Evolutionary conservation across 2,329 filamentous ascomycete species (phyloP), one percentile per base, ranked within the genome.

Genomic region (Akanthomyces lecanii): DNA sequence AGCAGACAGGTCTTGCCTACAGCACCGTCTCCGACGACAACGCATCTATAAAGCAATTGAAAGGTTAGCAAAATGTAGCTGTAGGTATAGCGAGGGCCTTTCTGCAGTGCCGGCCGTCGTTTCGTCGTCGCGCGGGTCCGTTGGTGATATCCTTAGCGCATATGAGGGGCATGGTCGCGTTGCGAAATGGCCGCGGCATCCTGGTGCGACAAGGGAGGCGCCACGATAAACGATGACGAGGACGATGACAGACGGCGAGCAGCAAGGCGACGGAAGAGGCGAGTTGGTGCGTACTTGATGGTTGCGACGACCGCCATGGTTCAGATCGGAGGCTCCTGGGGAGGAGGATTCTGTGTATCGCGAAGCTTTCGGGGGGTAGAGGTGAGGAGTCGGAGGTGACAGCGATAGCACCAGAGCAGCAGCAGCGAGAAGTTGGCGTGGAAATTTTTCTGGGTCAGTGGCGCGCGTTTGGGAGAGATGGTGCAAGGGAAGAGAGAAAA

Each of bases 1-100:
- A 99, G 87, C 68, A 99, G 87, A 81, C 95, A 99, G 69, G 95
- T 99, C 85, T 99, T 99, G 78, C 95, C 95, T 71, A 99, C 95
- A 69, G 95, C 95, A 93, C 95, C 95, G 79, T 99, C 95, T 77
- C 95, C 95, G 73, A 99, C 95, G 71, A 99, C 95, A 73, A 99
- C 95, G 81, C 95, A 99, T 81, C 95, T 99, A 65, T 53, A 64
- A 48, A 44, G 54, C 21, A 64, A 66, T 65, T 53, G 52, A 55
- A 63, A 59, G n/a, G 36, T 59, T 52, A 61, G 48, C 28, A 28
- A 51, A 61, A 33, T 42, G 18, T 36, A 53, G 12, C 12, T 51
- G 23, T 3, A 53, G 38, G 5, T 51, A 42, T 28, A 36, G 10
- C 2, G 28, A n/a, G 11, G 10, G n/a, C 3, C 8, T 33, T 21